Percentiles rank a stretch among this genome's conserved stretches.
phyloP scores from a whole-genome alignment of 345 rosid species.

The Eucalyptus fibrosa region DNA sequence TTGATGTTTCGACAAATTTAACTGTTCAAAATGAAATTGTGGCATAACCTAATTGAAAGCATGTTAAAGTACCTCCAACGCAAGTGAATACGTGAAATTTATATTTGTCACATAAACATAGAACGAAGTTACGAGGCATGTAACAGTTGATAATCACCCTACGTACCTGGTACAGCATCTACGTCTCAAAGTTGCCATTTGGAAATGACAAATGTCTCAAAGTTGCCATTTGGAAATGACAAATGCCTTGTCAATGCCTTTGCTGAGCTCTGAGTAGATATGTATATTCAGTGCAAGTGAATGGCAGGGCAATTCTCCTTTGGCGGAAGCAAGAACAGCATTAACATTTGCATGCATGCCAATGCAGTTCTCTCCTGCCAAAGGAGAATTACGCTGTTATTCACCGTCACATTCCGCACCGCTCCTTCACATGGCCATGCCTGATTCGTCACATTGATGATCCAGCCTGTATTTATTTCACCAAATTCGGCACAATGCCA shows the following conservation, averaged over 20 bases:
- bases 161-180: not conserved
- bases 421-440: not conserved
- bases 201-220: not conserved
- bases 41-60: too few relatives aligned
- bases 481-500: not conserved
- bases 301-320: conserved; percentile 5
- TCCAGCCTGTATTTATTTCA: not conserved
- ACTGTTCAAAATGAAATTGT: not conserved
- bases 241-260: not conserved
- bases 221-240: not conserved
- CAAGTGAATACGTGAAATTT: too few relatives aligned
- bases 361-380: not conserved
- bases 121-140: not conserved
- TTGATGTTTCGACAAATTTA: not conserved
- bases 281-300: not conserved
- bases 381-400: not conserved
- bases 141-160: not conserved
- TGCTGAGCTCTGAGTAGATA: not conserved
- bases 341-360: not conserved
- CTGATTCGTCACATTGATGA: not conserved
- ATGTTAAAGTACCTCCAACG: too few relatives aligned
- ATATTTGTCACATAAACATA: not conserved
- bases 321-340: not conserved
- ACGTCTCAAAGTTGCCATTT: not conserved
- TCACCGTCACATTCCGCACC: not conserved